Evolutionary conservation across 129 eudicot genomes (phyloP).

Genomic region (Flaveria robusta): DNA sequence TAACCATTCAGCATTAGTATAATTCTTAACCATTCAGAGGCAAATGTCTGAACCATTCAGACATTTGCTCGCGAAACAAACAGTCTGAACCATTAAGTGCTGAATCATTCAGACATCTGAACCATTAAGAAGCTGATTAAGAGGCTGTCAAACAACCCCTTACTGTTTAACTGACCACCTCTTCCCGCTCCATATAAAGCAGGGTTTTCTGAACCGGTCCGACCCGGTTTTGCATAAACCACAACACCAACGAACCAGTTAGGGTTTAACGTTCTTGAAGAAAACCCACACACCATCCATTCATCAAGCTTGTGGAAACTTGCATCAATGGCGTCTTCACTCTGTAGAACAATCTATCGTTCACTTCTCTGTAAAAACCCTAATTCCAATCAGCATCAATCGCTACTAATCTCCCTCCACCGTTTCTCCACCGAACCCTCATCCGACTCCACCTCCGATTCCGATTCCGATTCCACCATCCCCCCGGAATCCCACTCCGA

Average conservation of each 20-base stretch:
- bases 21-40: too few relatives aligned
- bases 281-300: not conserved
- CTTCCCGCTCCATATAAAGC: too few relatives aligned
- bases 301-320: not conserved
- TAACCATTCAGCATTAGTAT: too few relatives aligned
- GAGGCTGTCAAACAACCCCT: too few relatives aligned
- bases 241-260: not conserved
- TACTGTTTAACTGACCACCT: too few relatives aligned
- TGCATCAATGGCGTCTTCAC: constrained; percentile 65
- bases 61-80: too few relatives aligned
- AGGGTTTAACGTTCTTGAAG: constrained; percentile 17
- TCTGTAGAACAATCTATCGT: constrained; percentile 47
- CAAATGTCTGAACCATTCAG: too few relatives aligned
- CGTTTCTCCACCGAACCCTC: constrained; percentile 42
- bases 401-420: constrained; percentile 17
- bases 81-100: too few relatives aligned
- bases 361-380: constrained; percentile 35
- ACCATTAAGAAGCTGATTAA: too few relatives aligned
- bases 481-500: constrained; percentile 36
- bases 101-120: too few relatives aligned
- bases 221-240: not conserved
- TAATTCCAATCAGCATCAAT: constrained; percentile 18
- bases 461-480: constrained; percentile 33
- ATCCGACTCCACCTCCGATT: constrained; percentile 21
- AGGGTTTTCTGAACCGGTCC: too few relatives aligned